Conservation (phyloP, 1,139 yeast genomes). For the Zygoascus hellenicus region DNA sequence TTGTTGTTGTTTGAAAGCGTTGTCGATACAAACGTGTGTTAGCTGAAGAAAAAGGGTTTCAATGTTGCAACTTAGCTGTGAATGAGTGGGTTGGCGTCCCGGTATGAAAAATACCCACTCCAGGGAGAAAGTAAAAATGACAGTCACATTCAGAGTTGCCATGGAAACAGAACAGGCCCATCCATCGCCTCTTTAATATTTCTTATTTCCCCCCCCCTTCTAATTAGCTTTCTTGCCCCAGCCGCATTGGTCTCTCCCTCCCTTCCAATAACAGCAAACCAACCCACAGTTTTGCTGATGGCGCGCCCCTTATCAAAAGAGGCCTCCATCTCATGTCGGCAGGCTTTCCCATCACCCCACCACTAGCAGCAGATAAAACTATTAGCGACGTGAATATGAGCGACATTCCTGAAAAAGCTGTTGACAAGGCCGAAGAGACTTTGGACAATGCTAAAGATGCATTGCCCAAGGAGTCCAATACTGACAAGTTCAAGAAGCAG, state of each 20-base stretch:
- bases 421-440: constrained; percentile 19
- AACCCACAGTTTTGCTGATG: too few species aligned
- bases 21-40: background rate
- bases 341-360: background rate
- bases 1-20: background rate
- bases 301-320: too few species aligned
- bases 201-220: too few species aligned
- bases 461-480: constrained; percentile 11
- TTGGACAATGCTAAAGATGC: constrained; percentile 15
- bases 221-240: too few species aligned
- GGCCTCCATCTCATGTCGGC: too few species aligned
- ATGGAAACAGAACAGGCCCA: too few species aligned
- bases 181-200: too few species aligned
- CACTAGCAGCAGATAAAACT: background rate
- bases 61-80: constrained; percentile 2
- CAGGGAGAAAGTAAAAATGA: too few species aligned
- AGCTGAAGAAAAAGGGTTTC: background rate
- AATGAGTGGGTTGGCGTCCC: constrained; percentile 11
- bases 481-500: constrained; percentile 13
- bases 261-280: too few species aligned
- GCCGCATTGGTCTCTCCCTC: too few species aligned
- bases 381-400: background rate
- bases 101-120: background rate
- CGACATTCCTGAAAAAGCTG: constrained; percentile 14
- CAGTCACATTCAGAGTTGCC: too few species aligned